Evolutionary conservation across 2,329 filamentous ascomycete genomes (phyloP).

Genomic region (Paraphaeosphaeria sporulosa): DNA sequence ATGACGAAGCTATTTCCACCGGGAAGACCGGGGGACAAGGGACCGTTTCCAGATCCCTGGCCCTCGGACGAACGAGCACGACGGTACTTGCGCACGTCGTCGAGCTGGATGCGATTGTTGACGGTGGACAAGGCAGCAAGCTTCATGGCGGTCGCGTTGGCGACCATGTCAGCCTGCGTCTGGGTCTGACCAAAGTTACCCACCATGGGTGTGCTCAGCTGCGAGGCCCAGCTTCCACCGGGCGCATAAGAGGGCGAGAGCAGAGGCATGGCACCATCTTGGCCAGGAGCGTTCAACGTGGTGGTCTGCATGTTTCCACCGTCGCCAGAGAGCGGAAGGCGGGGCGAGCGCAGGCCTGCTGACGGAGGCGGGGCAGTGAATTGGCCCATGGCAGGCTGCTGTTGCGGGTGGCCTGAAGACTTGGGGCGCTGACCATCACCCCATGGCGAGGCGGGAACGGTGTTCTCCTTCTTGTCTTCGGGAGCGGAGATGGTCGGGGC

Average conservation of each 20-base stretch:
- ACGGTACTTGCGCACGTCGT: slow-evolving; percentile 96
- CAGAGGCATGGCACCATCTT: slow-evolving; percentile 77
- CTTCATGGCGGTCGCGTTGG: slow-evolving; percentile 99
- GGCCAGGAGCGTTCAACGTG: slow-evolving; percentile 77
- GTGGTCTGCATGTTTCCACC: slow-evolving; percentile 80
- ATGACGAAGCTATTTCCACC: slow-evolving; percentile 81
- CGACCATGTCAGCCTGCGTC: slow-evolving; percentile 94
- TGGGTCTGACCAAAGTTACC: slow-evolving; percentile 74
- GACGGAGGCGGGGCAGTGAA: slow-evolving; percentile 81
- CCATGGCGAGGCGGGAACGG: slow-evolving; percentile 83
- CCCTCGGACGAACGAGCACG: slow-evolving; percentile 89
- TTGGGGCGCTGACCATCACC: slow-evolving; percentile 74
- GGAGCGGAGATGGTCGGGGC: slow-evolving; percentile 78
- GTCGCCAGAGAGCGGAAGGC: slow-evolving; percentile 71
- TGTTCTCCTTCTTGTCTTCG: slow-evolving; percentile 69
- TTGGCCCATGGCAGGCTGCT: slow-evolving; percentile 79
- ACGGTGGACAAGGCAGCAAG: slow-evolving; percentile 95
- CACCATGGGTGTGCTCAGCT: slow-evolving; percentile 97
- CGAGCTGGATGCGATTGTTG: slow-evolving; percentile 95
- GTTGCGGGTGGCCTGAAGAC: slow-evolving; percentile 74
- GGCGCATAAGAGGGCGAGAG: slow-evolving; percentile 80
- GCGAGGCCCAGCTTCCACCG: slow-evolving; percentile 96
- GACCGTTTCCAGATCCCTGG: slow-evolving; percentile 64
- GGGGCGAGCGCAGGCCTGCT: slow-evolving; percentile 80
- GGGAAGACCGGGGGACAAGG: slow-evolving; percentile 70